Conservation (phyloP, 257 asterid genomes). For the Fraxinus pennsylvanica region DNA sequence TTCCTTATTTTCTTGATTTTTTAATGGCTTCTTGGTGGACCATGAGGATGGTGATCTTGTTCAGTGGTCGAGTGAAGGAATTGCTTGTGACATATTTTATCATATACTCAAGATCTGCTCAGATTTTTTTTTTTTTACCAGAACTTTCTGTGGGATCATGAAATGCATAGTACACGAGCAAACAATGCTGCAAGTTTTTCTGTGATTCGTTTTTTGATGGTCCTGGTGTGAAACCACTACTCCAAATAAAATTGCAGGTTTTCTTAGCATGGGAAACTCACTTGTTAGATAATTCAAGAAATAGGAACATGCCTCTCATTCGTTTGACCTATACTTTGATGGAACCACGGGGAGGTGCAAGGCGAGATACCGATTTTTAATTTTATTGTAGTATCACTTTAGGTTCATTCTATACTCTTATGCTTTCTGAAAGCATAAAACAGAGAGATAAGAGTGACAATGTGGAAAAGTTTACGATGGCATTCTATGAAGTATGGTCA, state of each 20-base stretch:
- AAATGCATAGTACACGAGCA: not conserved
- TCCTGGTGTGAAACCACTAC: not conserved
- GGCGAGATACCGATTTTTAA: not conserved
- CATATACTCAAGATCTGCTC: not conserved
- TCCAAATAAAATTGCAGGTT: not conserved
- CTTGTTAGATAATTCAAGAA: constrained; percentile 11
- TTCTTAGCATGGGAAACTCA: not conserved
- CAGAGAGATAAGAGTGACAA: not conserved
- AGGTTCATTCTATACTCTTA: not conserved
- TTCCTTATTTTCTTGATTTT: not conserved
- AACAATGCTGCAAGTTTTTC: not conserved
- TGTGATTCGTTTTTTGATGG: not conserved
- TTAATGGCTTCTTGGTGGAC: not conserved
- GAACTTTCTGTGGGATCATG: not conserved
- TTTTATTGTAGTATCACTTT: constrained; percentile 8
- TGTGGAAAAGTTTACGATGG: not conserved
- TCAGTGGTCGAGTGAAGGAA: constrained; percentile 1
- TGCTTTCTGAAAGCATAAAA: not conserved
- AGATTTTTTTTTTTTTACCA: not conserved
- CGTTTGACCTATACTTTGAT: not conserved
- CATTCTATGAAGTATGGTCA: not conserved
- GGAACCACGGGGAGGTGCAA: not conserved
- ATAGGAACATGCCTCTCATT: not conserved
- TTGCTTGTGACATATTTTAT: not conserved
- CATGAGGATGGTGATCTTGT: not conserved